phyloP scores from a whole-genome alignment of 441 rosid genomes.

The Syzygium syzygioides region DNA sequence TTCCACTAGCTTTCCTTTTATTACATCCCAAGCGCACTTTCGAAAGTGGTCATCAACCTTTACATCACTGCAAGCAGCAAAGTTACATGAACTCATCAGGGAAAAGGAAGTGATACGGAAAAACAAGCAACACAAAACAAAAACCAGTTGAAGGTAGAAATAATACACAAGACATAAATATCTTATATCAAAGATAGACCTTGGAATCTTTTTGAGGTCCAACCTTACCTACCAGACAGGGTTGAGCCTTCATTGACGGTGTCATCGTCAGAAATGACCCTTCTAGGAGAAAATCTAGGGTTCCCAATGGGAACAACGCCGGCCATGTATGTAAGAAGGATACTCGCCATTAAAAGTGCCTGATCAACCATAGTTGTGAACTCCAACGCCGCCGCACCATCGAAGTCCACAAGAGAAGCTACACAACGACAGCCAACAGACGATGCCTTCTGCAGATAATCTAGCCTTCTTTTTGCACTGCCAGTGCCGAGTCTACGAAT shows the following conservation, averaged over 20 bases:
- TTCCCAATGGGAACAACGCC: conserved; percentile 65
- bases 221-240: conserved; percentile 96
- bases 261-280: conserved; percentile 19
- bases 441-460: conserved; percentile 10
- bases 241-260: conserved; percentile 28
- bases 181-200: neutral
- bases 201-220: conserved; percentile 25
- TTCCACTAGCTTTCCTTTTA: conserved; percentile 65
- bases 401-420: conserved; percentile 50
- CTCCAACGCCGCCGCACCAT: conserved; percentile 38
- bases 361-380: conserved; percentile 62
- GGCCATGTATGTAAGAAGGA: conserved; percentile 78
- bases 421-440: conserved; percentile 33
- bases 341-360: conserved; percentile 60
- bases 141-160: neutral
- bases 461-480: conserved; percentile 22
- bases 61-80: conserved; percentile 29
- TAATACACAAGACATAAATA: neutral
- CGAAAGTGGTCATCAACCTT: conserved; percentile 30
- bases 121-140: neutral
- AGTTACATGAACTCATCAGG: neutral
- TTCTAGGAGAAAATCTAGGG: conserved; percentile 24
- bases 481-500: neutral
- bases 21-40: conserved; percentile 50
- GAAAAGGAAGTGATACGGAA: neutral